Evolutionary conservation across 2,329 filamentous ascomycete genomes (phyloP).

Genomic region (Plenodomus biglobosus): DNA sequence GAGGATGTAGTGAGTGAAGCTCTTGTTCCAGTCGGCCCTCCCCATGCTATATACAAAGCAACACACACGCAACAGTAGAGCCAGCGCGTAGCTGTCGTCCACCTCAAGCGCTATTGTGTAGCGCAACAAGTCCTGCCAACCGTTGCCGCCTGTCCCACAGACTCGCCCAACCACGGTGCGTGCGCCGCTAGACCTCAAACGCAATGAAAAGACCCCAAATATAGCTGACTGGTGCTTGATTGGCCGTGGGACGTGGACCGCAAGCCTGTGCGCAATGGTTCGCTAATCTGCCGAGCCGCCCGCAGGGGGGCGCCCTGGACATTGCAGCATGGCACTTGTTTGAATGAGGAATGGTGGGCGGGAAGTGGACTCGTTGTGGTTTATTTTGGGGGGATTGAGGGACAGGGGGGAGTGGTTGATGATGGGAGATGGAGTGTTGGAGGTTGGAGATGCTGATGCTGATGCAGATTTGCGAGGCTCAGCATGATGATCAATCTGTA

Average conservation of each 20-base stretch:
- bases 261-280: constrained; percentile 6
- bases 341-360: background rate
- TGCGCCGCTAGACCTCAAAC: background rate
- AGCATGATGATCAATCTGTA: background rate
- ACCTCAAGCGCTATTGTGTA: background rate
- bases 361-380: background rate
- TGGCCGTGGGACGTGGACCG: constrained; percentile 5
- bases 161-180: constrained; percentile 5
- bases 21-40: background rate
- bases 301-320: background rate
- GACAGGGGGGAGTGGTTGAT: background rate
- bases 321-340: background rate
- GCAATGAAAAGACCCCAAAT: constrained; percentile 20
- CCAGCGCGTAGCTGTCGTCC: background rate
- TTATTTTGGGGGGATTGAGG: constrained; percentile 1
- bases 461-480: background rate
- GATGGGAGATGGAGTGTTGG: background rate
- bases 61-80: background rate
- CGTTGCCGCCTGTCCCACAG: constrained; percentile 11
- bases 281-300: constrained; percentile 19
- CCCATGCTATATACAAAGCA: background rate
- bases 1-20: background rate
- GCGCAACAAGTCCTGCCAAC: background rate
- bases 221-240: constrained; percentile 14
- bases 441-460: background rate